Base-by-base conservation (phyloP, 192 early-diverging fungal genomes). In the Diversispora eburnea region DNA sequence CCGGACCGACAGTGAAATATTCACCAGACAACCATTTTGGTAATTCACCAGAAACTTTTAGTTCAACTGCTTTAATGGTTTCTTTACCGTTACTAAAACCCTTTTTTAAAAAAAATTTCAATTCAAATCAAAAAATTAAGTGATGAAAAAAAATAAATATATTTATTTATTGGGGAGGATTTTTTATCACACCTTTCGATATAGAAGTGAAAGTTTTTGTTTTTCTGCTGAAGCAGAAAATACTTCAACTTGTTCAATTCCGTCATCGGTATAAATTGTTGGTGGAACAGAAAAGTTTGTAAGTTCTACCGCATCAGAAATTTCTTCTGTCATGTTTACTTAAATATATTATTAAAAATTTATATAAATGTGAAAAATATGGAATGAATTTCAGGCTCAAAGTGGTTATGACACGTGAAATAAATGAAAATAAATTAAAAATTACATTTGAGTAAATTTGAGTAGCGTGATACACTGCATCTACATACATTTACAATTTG, bases 1-100 rank as follows among this genome's bases (percentile, higher is more conserved):
- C 91, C 8, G 90, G 90, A 2, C 88, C 90, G 15, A 92, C 75
- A 25, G 87, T 84, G 43, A 85, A 91, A 45, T 88, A 80, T 73
- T 87, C 89, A 47, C 87, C 89, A 58, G 79, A 84, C 62, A 92
- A 72, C 76, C 89, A 89, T 15, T 86, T 84, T 6, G 91, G 91
- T 33, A 89, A 81, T 6, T 80, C 65, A 5, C 91, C 91, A 43
- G 79, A 78, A 0, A 91, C 79, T 13, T 75, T 75, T 46, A 91
- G 67, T 41, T 84, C 77, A 3, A 75, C 75, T 20, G 85, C 81
- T 13, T 59, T 20, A 33, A 42, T 22, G 7, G 70, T 72, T 51
- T 72, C 70, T 22, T 48, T 60, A 4, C 54, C 56, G 22, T 72
- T 72, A 13, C 7, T 13, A 20, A 72, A 72, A 2, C 70, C 70